Evolutionary conservation across 2,329 filamentous ascomycete genomes (phyloP), one percentile per base, ranked within the genome.

Genomic region (Fusarium penzigii): DNA sequence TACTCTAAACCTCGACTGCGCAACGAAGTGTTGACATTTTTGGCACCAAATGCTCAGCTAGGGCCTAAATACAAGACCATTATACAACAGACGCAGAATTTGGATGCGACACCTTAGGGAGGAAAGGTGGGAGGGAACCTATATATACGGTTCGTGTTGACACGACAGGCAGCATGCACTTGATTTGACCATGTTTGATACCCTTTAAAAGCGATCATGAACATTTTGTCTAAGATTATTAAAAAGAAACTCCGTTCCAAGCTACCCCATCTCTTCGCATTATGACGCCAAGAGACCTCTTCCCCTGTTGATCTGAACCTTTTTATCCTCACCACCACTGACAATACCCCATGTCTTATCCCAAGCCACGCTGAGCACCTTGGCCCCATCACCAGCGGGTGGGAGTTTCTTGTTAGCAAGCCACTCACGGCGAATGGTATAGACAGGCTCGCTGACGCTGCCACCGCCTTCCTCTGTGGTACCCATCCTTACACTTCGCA

Each of bases 361-460:
- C 94, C 94, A 99, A 53, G 79, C 82, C 6, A 97, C 89, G 34
- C 85, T 83, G 71, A 97, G 90, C 44, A 99, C 91, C 81, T 97
- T 97, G 56, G 87, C 84, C 20, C 92, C 92, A 53, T 94, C 90
- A 2, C 92, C 92, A 8, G 85, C 87, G 39, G 86, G 78, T 14
- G 79, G 80, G 66, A 82, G 83, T 65, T 85, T 84, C 68, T 83
- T 84, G 54, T 82, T 76, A 68, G 84, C 83, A 55, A 81, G 77
- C 70, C 85, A 88, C 72, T 94, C 89, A 48, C 93, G 78, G 52
- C 88, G 82, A 58, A 97, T 87, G 20, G 84, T 70, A 79, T 90
- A 84, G 76, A 96, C 75, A 77, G 86, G 71, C 81, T 93, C 78
- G 83, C 90, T 71, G 73, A 92, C 67, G 79, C 82, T 74, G 69